These are phyloP conservation scores for Mycena sp. DNA, from an alignment of 1,284 basidiomycete species.

Conservation along the genomic window DNA sequence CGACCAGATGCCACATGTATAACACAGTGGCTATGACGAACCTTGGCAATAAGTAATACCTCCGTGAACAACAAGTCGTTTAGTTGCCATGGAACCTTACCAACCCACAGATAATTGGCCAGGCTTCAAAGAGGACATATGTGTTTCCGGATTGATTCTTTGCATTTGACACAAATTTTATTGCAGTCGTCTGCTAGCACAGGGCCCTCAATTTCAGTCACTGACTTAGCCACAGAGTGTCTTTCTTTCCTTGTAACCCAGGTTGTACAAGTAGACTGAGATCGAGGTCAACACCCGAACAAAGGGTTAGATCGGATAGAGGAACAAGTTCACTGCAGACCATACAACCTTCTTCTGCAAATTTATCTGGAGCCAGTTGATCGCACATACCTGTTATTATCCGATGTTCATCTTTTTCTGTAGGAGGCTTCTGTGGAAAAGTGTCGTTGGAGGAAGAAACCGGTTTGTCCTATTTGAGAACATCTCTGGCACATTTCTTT, in stretches of 20 bases:
- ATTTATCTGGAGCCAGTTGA: not conserved
- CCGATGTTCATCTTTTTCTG: too few relatives aligned
- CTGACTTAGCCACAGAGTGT: not conserved
- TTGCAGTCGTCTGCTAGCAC: not conserved
- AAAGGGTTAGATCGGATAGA: constrained; percentile 25
- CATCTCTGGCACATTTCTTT: too few relatives aligned
- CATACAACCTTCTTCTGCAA: constrained; percentile 38
- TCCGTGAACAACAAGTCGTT: constrained; percentile 2
- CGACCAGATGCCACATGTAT: not conserved
- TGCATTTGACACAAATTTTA: not conserved
- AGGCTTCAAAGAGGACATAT: not conserved
- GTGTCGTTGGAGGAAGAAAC: too few relatives aligned
- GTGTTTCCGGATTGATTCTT: not conserved
- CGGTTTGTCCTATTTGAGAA: too few relatives aligned
- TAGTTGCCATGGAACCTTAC: constrained; percentile 4
- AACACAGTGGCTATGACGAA: constrained; percentile 3
- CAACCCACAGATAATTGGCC: constrained; percentile 20
- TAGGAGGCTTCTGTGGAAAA: too few relatives aligned
- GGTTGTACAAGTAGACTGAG: constrained; percentile 23
- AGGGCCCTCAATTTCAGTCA: not conserved
- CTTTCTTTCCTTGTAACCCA: constrained; percentile 14
- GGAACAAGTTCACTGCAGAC: constrained; percentile 37
- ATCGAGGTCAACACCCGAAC: constrained; percentile 5
- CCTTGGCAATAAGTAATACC: not conserved
- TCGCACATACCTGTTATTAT: too few relatives aligned